phyloP scores from a whole-genome alignment of 495 filamentous ascomycete species.

The Penicillium chermesinum region DNA sequence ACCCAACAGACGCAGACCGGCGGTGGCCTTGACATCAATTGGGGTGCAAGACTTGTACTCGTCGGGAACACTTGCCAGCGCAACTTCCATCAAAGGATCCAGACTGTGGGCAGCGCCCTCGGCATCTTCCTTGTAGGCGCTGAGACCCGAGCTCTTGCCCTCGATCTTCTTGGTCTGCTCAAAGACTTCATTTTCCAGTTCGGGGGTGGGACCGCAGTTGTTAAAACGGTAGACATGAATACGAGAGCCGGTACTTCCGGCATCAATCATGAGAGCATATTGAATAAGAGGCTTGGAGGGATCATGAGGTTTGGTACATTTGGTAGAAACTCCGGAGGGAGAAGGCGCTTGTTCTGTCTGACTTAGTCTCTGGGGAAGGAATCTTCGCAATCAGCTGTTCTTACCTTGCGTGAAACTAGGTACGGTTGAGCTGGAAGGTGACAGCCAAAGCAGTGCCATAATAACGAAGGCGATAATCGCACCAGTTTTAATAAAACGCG shows the following conservation, averaged over 20 bases:
- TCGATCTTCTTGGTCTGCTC: conserved; percentile 77
- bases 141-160: conserved; percentile 76
- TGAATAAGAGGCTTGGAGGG: conserved; percentile 88
- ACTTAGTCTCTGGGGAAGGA: conserved; percentile 2
- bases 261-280: conserved; percentile 98
- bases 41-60: conserved; percentile 83
- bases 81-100: conserved; percentile 80
- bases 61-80: conserved; percentile 76
- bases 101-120: conserved; percentile 84
- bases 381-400: neutral
- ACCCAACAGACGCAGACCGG: conserved; percentile 81
- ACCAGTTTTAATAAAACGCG: conserved; percentile 76
- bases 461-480: conserved; percentile 70
- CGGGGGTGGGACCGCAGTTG: conserved; percentile 93
- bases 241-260: conserved; percentile 92
- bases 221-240: conserved; percentile 99
- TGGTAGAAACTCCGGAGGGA: conserved; percentile 30
- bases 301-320: conserved; percentile 76
- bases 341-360: conserved; percentile 26
- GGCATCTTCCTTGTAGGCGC: conserved; percentile 77
- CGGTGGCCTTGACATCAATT: conserved; percentile 93
- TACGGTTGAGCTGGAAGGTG: conserved; percentile 46
- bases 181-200: conserved; percentile 87
- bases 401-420: conserved; percentile 37
- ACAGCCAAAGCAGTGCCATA: conserved; percentile 69